Evolutionary conservation across 495 filamentous ascomycete species (phyloP).

Genomic region (Evernia prunastri): DNA sequence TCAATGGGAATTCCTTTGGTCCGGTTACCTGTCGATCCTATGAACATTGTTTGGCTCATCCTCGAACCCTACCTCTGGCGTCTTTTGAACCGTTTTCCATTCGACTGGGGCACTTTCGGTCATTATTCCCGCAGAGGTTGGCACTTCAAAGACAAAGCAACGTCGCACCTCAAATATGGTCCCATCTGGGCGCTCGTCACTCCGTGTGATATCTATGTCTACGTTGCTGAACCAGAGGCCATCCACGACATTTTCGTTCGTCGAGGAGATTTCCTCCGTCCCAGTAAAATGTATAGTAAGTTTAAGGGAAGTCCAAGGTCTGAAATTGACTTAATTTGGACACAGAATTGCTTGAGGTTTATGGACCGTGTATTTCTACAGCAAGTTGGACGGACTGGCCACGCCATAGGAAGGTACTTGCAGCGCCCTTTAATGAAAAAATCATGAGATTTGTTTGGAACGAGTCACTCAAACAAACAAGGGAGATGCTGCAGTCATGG

Average conservation of each 20-base stretch:
- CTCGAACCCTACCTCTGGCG: neutral
- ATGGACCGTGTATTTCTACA: conserved; percentile 7
- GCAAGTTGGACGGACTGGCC: conserved; percentile 4
- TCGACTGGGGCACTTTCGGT: neutral
- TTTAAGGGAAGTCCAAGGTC: neutral
- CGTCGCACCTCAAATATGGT: conserved; percentile 1
- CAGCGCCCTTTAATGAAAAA: neutral
- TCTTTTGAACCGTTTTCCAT: neutral
- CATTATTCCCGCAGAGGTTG: conserved; percentile 2
- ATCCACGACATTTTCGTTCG: neutral
- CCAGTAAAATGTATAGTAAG: neutral
- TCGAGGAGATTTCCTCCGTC: neutral
- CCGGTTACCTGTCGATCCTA: neutral
- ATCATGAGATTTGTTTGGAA: neutral
- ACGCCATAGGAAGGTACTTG: neutral
- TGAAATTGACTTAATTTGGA: neutral
- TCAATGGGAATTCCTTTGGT: neutral
- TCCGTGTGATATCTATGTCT: neutral
- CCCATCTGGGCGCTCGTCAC: neutral
- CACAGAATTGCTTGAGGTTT: conserved; percentile 2
- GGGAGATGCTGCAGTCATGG: neutral
- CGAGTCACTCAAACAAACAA: neutral
- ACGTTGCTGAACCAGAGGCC: neutral
- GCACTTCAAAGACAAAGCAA: conserved; percentile 1
- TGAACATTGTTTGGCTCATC: neutral